phyloP scores from a whole-genome alignment of 202 grass and related monocot species.

The Zizania palustris region DNA sequence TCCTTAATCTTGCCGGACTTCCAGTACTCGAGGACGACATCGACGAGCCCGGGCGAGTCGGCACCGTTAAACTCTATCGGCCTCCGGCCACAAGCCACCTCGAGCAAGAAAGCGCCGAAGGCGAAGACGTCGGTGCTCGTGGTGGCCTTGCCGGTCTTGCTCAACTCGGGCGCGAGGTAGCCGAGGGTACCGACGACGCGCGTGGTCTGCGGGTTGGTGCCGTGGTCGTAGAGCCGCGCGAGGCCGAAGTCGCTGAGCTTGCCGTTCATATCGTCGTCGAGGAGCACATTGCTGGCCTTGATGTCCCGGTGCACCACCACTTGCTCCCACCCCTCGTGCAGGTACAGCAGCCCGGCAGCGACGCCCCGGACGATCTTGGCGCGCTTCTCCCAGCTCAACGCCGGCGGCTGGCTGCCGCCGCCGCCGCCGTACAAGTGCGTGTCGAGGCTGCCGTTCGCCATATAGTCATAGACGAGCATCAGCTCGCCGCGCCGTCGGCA shows the following conservation, averaged over 20 bases:
- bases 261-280: slow-evolving; percentile 66
- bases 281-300: slow-evolving; percentile 81
- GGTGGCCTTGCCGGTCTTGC: slow-evolving; percentile 72
- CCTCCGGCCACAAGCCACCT: slow-evolving; percentile 70
- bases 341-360: slow-evolving; percentile 76
- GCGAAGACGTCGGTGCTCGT: slow-evolving; percentile 66
- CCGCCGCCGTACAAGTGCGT: slow-evolving; percentile 47
- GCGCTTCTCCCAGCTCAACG: slow-evolving; percentile 63
- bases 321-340: slow-evolving; percentile 92
- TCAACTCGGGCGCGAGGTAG: slow-evolving; percentile 86
- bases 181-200: slow-evolving; percentile 74
- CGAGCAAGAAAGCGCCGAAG: slow-evolving; percentile 71
- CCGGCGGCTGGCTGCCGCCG: background rate
- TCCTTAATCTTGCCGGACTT: slow-evolving; percentile 47
- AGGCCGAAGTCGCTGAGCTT: slow-evolving; percentile 88
- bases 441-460: slow-evolving; percentile 85
- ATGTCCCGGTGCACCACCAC: slow-evolving; percentile 92
- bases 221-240: slow-evolving; percentile 76
- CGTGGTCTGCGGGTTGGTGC: slow-evolving; percentile 67
- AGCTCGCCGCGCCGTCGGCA: slow-evolving; percentile 74
- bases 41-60: slow-evolving; percentile 62
- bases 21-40: slow-evolving; percentile 65
- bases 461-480: slow-evolving; percentile 86
- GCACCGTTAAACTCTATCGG: slow-evolving; percentile 42
- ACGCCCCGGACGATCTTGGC: slow-evolving; percentile 63